Evolutionary conservation across 257 asterid species (phyloP).

Genomic region (Penstemon eatonii): DNA sequence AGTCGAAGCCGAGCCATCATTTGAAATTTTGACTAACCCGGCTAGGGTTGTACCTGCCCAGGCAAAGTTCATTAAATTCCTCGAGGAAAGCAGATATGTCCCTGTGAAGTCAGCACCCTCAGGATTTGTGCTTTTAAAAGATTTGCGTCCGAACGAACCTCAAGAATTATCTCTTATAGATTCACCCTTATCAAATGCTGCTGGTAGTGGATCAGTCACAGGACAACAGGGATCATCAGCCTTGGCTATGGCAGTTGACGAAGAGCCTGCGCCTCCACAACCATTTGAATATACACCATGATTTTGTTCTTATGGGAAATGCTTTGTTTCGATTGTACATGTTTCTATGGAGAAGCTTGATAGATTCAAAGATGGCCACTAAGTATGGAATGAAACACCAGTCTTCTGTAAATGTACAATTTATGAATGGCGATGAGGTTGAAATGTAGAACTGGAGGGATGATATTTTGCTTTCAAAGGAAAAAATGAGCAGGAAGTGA

Average conservation of each 20-base stretch:
- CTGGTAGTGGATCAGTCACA: conserved; percentile 48
- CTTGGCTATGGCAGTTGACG: conserved; percentile 89
- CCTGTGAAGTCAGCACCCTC: conserved; percentile 84
- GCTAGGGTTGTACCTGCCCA: conserved; percentile 92
- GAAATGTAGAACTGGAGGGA: too few relatives aligned
- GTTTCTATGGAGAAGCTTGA: background rate
- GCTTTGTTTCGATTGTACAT: background rate
- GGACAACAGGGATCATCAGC: conserved; percentile 40
- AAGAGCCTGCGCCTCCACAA: conserved; percentile 92
- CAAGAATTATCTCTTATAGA: conserved; percentile 76
- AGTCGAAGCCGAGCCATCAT: conserved; percentile 72
- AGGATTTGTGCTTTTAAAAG: conserved; percentile 84
- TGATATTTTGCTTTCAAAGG: too few relatives aligned
- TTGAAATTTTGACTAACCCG: conserved; percentile 83
- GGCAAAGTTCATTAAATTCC: conserved; percentile 73
- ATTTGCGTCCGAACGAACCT: conserved; percentile 80
- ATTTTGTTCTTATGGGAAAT: conserved; percentile 7
- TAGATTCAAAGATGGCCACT: background rate
- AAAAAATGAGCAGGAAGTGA: too few relatives aligned
- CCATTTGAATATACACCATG: conserved; percentile 78
- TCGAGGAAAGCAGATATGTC: conserved; percentile 80
- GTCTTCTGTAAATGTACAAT: background rate
- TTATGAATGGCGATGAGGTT: too few relatives aligned
- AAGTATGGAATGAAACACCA: too few relatives aligned
- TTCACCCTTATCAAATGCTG: conserved; percentile 56